Conservation (phyloP, 371 early-diverging fungal species). For the Rhizopus sp. region DNA sequence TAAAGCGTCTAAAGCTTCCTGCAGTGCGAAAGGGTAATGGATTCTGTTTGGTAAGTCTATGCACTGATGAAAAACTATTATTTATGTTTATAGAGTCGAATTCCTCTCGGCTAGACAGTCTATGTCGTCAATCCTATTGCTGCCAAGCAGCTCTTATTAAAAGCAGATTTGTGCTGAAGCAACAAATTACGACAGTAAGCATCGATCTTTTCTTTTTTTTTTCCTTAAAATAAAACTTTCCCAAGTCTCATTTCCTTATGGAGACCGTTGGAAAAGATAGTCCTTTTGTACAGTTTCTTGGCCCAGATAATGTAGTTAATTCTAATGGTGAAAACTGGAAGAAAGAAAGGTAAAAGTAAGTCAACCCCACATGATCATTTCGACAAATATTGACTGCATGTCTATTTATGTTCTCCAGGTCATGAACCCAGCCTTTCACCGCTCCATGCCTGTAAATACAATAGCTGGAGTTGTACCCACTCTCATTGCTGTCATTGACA, state of each 20-base stretch:
- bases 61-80: neutral
- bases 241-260: neutral
- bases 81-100: slow-evolving; percentile 3
- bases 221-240: too few relatives aligned
- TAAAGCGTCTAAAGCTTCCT: slow-evolving; percentile 2
- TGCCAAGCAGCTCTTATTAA: slow-evolving; percentile 11
- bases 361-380: neutral
- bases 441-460: slow-evolving; percentile 31
- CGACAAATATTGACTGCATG: neutral
- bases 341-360: slow-evolving; percentile 8
- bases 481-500: slow-evolving; percentile 18
- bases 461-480: slow-evolving; percentile 13
- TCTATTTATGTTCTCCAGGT: neutral
- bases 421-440: slow-evolving; percentile 48
- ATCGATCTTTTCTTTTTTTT: neutral
- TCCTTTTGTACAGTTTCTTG: slow-evolving; percentile 3
- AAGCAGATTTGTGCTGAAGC: slow-evolving; percentile 6
- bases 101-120: slow-evolving; percentile 9
- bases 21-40: neutral
- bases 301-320: slow-evolving; percentile 8
- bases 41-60: slow-evolving; percentile 7
- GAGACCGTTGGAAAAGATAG: neutral
- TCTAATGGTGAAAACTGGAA: slow-evolving; percentile 23
- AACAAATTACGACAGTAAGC: neutral
- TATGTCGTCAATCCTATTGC: slow-evolving; percentile 9